Evolutionary conservation across 2,329 filamentous ascomycete species (phyloP).

Genomic region (Arthrobotrys iridis): DNA sequence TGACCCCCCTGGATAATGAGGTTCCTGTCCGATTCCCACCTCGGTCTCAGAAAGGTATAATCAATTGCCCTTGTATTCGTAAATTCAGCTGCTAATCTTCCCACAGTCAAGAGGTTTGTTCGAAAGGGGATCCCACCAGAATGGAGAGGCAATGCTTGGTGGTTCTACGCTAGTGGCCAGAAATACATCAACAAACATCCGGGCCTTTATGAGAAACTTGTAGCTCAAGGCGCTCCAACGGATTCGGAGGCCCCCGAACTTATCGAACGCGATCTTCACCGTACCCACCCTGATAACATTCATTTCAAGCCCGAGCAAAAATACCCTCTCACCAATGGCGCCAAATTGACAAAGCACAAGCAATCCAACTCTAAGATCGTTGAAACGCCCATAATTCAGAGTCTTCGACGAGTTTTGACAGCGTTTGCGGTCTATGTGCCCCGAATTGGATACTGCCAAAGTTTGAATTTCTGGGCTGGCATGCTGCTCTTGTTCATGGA

Average conservation of each 20-base stretch:
- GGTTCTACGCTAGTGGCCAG: constrained; percentile 91
- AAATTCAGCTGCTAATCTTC: not conserved
- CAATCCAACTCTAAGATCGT: constrained; percentile 60
- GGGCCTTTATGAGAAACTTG: constrained; percentile 78
- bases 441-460: constrained; percentile 92
- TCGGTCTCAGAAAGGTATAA: constrained; percentile 73
- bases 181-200: constrained; percentile 78
- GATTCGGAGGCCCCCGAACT: constrained; percentile 81
- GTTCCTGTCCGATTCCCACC: constrained; percentile 79
- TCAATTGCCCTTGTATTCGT: not conserved
- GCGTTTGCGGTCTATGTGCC: constrained; percentile 93
- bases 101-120: constrained; percentile 80
- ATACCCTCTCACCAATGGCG: constrained; percentile 56
- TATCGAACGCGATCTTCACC: constrained; percentile 91
- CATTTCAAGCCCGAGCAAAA: constrained; percentile 77
- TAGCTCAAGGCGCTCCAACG: constrained; percentile 72
- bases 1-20: constrained; percentile 69
- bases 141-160: constrained; percentile 96
- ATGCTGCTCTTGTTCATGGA: constrained; percentile 88
- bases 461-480: constrained; percentile 91
- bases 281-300: constrained; percentile 94
- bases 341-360: constrained; percentile 61
- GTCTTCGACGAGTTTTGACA: constrained; percentile 83
- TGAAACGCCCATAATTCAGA: constrained; percentile 82
- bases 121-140: constrained; percentile 93